Percentiles rank a stretch among this genome's conserved stretches.
Conservation (phyloP, 2,329 filamentous ascomycete species). For the Raffaelea deltoideospora region DNA sequence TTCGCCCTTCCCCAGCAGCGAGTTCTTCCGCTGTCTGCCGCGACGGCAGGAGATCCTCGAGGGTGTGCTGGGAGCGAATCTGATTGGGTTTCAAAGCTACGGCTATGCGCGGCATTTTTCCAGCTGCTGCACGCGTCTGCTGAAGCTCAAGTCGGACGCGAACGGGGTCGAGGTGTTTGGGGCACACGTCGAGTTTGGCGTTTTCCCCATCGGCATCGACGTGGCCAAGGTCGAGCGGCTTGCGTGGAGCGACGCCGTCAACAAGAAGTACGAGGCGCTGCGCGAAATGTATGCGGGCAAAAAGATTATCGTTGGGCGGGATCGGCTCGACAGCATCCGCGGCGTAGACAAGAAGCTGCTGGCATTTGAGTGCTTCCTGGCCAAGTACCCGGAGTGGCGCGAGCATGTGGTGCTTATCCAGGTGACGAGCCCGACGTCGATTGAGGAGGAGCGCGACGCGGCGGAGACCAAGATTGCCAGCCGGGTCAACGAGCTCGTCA, state of each 20-base stretch:
- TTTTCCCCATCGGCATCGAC: constrained; percentile 91
- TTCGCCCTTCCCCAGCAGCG: constrained; percentile 88
- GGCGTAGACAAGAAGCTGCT: constrained; percentile 93
- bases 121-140: constrained; percentile 80
- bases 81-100: constrained; percentile 90
- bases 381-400: constrained; percentile 80
- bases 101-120: constrained; percentile 91
- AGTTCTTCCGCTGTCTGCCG: constrained; percentile 80
- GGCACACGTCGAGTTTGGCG: constrained; percentile 75
- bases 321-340: constrained; percentile 82
- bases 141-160: constrained; percentile 78
- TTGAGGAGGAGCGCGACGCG: constrained; percentile 65
- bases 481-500: constrained; percentile 80
- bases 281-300: constrained; percentile 70
- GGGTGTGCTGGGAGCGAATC: constrained; percentile 77
- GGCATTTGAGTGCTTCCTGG: constrained; percentile 84
- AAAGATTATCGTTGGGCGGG: constrained; percentile 88
- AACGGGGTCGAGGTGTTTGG: constrained; percentile 82
- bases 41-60: constrained; percentile 81
- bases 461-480: constrained; percentile 68
- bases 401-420: constrained; percentile 89
- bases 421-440: constrained; percentile 75
- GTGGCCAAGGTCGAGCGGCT: constrained; percentile 60
- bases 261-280: constrained; percentile 58
- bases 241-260: constrained; percentile 56